These are phyloP conservation scores for Ogataea paradorogensis DNA, from an alignment of 805 yeast genomes.

Conservation along the genomic window DNA sequence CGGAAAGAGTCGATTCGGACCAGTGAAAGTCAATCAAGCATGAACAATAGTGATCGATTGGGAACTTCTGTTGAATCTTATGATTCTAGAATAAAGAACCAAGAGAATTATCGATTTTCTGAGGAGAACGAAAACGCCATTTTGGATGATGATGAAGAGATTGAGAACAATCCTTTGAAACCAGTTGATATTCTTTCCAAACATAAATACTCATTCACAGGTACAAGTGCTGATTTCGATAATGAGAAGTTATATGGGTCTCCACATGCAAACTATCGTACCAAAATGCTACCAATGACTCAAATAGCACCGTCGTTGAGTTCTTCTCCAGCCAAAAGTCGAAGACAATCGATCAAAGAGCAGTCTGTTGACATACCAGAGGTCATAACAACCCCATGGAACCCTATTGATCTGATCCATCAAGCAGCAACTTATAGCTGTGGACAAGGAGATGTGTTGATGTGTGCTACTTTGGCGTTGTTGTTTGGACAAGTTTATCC, in stretches of 20 bases:
- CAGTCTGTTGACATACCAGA: constrained; percentile 6
- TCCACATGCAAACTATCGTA: constrained; percentile 16
- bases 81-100: constrained; percentile 5
- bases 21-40: constrained; percentile 22
- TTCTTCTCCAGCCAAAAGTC: constrained; percentile 14
- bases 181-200: constrained; percentile 24
- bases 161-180: constrained; percentile 2
- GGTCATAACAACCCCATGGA: constrained; percentile 48
- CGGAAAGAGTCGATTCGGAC: constrained; percentile 18
- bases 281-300: constrained; percentile 11
- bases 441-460: constrained; percentile 60
- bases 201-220: constrained; percentile 32
- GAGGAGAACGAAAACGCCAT: constrained; percentile 26
- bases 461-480: constrained; percentile 55
- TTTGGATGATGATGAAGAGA: constrained; percentile 24
- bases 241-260: constrained; percentile 31
- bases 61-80: constrained; percentile 24
- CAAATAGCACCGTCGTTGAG: constrained; percentile 14
- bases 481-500: constrained; percentile 47
- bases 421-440: constrained; percentile 54
- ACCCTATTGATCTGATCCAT: constrained; percentile 45
- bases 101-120: neutral
- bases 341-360: constrained; percentile 24
- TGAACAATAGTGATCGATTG: constrained; percentile 20
- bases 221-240: constrained; percentile 34